Percentiles rank a stretch among this genome's conserved stretches.
Conservation (phyloP, 2,329 filamentous ascomycete genomes). For the Bipolaris oryzae region DNA sequence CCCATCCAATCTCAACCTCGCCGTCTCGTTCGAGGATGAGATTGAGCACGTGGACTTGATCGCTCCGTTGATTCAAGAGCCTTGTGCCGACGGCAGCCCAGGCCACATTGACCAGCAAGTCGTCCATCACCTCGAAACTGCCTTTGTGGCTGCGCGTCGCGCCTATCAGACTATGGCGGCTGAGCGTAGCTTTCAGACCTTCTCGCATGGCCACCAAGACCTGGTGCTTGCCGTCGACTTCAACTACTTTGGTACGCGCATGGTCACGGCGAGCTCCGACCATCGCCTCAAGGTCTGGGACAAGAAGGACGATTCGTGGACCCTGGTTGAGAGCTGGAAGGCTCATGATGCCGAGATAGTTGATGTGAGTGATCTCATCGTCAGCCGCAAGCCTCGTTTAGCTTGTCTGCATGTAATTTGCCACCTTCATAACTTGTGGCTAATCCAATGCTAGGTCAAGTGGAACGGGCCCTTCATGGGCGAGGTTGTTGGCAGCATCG, state of each 20-base stretch:
- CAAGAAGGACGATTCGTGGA: slow-evolving; percentile 76
- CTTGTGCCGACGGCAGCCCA: slow-evolving; percentile 38
- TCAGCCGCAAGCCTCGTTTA: slow-evolving; percentile 24
- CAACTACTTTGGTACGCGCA: slow-evolving; percentile 90
- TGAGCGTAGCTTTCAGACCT: slow-evolving; percentile 57
- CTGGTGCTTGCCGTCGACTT: slow-evolving; percentile 85
- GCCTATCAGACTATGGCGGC: slow-evolving; percentile 46
- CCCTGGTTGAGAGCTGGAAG: slow-evolving; percentile 82
- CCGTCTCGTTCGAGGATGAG: slow-evolving; percentile 37
- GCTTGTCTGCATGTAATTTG: slow-evolving; percentile 27
- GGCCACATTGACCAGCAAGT: slow-evolving; percentile 35
- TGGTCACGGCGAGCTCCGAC: slow-evolving; percentile 89
- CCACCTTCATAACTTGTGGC: slow-evolving; percentile 22
- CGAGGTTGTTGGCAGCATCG: slow-evolving; percentile 85
- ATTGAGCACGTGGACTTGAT: slow-evolving; percentile 42
- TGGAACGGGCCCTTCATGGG: slow-evolving; percentile 93
- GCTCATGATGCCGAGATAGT: slow-evolving; percentile 90
- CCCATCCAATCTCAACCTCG: slow-evolving; percentile 43
- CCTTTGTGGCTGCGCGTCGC: slow-evolving; percentile 37
- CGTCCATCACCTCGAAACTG: slow-evolving; percentile 32
- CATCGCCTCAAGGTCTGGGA: slow-evolving; percentile 94
- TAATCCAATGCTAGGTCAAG: slow-evolving; percentile 67
- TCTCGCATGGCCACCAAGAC: slow-evolving; percentile 77
- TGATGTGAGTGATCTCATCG: slow-evolving; percentile 65
- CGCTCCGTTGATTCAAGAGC: slow-evolving; percentile 44